Conservation (phyloP, 2,329 filamentous ascomycete genomes). For the Venturia pyrina region DNA sequence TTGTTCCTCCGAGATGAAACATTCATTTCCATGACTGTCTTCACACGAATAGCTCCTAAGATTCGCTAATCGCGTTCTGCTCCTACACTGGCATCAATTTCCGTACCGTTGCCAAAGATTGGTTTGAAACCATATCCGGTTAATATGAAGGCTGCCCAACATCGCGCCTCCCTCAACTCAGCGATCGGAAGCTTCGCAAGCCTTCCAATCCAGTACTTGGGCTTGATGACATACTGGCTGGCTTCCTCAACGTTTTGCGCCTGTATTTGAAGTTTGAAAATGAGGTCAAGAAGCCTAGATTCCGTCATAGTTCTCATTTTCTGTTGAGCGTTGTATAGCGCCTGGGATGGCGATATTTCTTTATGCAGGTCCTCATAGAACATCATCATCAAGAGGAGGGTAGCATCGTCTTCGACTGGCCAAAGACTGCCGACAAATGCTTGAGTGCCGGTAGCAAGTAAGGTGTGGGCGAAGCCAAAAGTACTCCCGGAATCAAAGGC, state of each 20-base stretch:
- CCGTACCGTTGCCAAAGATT: background rate
- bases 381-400: conserved; percentile 14
- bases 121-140: conserved; percentile 13
- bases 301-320: conserved; percentile 16
- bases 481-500: conserved; percentile 14
- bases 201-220: conserved; percentile 9
- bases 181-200: conserved; percentile 10
- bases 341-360: conserved; percentile 9
- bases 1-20: background rate
- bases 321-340: conserved; percentile 9
- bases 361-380: conserved; percentile 14
- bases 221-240: conserved; percentile 10
- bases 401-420: conserved; percentile 14
- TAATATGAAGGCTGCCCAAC: conserved; percentile 15
- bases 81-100: background rate
- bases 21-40: background rate
- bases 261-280: conserved; percentile 8
- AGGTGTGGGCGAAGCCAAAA: conserved; percentile 14
- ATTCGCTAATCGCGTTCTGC: background rate
- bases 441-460: conserved; percentile 13
- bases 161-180: conserved; percentile 13
- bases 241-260: background rate
- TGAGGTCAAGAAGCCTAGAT: conserved; percentile 8
- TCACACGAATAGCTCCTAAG: background rate
- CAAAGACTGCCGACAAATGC: conserved; percentile 15